Evolutionary conservation across 2,329 filamentous ascomycete genomes (phyloP), one percentile per base, ranked within the genome.

Genomic region (Monilinia vaccinii-corymbosi): DNA sequence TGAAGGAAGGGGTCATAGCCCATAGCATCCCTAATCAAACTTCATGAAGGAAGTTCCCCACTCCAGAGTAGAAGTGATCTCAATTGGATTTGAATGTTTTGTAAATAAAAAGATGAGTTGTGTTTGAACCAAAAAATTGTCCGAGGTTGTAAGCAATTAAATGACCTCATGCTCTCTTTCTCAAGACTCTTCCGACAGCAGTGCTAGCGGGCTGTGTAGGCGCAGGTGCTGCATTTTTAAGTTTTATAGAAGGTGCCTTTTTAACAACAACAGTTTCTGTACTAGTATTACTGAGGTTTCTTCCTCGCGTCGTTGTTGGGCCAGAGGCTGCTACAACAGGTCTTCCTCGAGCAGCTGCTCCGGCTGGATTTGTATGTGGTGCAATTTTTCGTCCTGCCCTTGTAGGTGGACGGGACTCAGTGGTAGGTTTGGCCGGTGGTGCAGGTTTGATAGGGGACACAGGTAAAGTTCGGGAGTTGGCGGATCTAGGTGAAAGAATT

Each of bases 401-500:
- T 11, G 80, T 79, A 1, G 78, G 76, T 69, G 84, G 80, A 28
- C 82, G 80, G 2, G 81, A 52, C 18, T 42, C 77, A 44, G 85
- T 76, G 60, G 79, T 78, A 3, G 81, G 77, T 69, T 87, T 86
- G 28, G 75, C 73, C 16, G 82, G 79, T n/a, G 83, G 81, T 6
- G 71, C 70, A 10, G 61, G 34, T 14, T 68, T 68, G 28, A 68
- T 62, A 38, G 66, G 68, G 31, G 68, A 69, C 16, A 63, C 61
- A 50, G 65, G 67, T 32, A 67, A 56, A 2, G 69, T 69, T 56
- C 89, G 84, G 7, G 88, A 88, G 70, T 96, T 96, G 61, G 87
- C 86, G 0, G 89, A 92, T 56, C 89, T 87, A 31, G 91, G 91
- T 1, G 91, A 96, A 3, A 96, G 78, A 42, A 95, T 81, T 72